Evolutionary conservation across 345 rosid species (phyloP).

Genomic region (Pistacia vera): DNA sequence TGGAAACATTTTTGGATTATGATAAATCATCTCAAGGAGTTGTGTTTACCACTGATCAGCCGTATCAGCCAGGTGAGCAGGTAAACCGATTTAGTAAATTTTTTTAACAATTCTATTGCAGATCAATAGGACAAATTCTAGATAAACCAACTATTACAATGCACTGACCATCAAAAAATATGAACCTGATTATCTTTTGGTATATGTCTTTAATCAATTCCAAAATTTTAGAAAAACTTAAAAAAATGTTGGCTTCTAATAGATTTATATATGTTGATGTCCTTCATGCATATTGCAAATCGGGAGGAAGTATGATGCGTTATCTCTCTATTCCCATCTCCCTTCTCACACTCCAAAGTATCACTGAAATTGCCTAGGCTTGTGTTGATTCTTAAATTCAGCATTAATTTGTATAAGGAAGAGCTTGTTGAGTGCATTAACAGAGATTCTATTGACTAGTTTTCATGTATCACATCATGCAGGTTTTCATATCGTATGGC

Average conservation of each 20-base stretch:
- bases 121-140: background rate
- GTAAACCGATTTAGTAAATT: constrained; percentile 40
- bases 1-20: constrained; percentile 89
- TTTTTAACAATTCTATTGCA: constrained; percentile 3
- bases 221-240: background rate
- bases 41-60: constrained; percentile 75
- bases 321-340: background rate
- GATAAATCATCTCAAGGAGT: constrained; percentile 88
- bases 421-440: background rate
- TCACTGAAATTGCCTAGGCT: background rate
- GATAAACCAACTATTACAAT: background rate
- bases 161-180: background rate
- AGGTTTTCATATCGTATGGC: constrained; percentile 98
- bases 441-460: background rate
- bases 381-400: background rate
- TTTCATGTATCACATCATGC: constrained; percentile 31
- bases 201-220: background rate
- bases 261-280: too few species aligned
- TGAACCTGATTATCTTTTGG: background rate
- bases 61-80: constrained; percentile 98
- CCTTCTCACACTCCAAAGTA: background rate
- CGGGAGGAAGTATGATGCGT: background rate
- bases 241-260: background rate
- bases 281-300: background rate
- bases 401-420: background rate